A percentile compares a stretch with the other conserved stretches of the same genome.
Evolutionary conservation across 768 basidiomycete genomes (phyloP).

Genomic region (Chalciporus piperatus): DNA sequence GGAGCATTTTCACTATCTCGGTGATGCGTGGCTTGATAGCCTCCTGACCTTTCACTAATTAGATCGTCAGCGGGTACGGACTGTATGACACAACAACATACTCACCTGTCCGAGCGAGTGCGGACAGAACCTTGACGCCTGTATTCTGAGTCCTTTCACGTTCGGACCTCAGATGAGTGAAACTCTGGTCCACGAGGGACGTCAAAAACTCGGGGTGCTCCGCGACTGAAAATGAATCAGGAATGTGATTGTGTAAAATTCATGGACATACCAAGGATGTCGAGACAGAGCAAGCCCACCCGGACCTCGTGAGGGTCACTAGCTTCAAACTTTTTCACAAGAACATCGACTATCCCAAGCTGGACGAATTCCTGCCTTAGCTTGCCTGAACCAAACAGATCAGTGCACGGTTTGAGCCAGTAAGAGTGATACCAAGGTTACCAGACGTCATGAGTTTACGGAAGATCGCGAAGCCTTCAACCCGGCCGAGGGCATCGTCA

Average conservation of each 20-base stretch:
- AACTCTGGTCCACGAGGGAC: neutral
- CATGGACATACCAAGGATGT: neutral
- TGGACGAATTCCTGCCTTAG: neutral
- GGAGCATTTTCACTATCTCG: constrained; percentile 5
- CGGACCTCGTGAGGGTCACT: constrained; percentile 1
- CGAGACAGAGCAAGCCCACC: constrained; percentile 2
- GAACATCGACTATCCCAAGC: neutral
- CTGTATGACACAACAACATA: neutral
- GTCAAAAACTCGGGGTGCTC: neutral
- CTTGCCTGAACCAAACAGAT: neutral
- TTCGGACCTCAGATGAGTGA: neutral
- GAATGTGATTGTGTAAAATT: neutral
- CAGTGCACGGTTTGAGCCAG: neutral
- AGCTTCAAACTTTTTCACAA: constrained; percentile 1
- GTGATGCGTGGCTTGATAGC: neutral
- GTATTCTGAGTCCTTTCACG: neutral
- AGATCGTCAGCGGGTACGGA: neutral
- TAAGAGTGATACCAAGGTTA: neutral
- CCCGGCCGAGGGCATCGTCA: constrained; percentile 9
- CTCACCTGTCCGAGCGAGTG: constrained; percentile 6
- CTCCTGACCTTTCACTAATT: neutral
- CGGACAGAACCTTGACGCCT: constrained; percentile 2
- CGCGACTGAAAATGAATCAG: neutral
- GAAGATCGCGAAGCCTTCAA: constrained; percentile 7
- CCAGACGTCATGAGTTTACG: neutral